phyloP scores from a whole-genome alignment of 1,139 yeast genomes.

The Suhomyces panamericanus region DNA sequence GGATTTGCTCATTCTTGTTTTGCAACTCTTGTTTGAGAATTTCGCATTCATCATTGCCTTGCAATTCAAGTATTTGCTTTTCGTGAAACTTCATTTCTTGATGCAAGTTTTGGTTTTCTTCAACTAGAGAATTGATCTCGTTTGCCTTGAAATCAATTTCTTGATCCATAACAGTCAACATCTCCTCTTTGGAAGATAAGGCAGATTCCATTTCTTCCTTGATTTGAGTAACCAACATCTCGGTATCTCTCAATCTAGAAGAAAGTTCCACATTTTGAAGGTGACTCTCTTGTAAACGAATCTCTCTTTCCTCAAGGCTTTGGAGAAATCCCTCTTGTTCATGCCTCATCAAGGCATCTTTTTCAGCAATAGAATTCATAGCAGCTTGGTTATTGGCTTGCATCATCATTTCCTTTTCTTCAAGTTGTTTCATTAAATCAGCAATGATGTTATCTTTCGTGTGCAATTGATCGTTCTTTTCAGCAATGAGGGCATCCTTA shows the following conservation, averaged over 20 bases:
- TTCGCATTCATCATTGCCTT: constrained; percentile 3
- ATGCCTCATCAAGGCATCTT: neutral
- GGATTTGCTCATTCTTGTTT: neutral
- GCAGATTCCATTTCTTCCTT: neutral
- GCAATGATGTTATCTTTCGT: constrained; percentile 9
- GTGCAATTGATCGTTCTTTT: constrained; percentile 12
- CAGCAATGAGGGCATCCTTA: constrained; percentile 5
- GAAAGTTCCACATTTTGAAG: neutral
- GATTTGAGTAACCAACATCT: neutral
- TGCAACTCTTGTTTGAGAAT: constrained; percentile 1
- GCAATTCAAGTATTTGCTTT: constrained; percentile 4
- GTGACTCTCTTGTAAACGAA: neutral
- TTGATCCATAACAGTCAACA: constrained; percentile 2
- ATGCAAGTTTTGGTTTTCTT: constrained; percentile 8
- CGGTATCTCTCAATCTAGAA: neutral
- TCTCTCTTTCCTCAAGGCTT: neutral
- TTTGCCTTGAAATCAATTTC: neutral
- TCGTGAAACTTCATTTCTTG: constrained; percentile 1
- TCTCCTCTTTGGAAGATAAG: neutral
- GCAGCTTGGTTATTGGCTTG: neutral
- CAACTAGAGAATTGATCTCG: constrained; percentile 5
- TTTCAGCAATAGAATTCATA: neutral
- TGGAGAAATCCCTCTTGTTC: neutral
- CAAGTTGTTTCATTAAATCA: constrained; percentile 1
- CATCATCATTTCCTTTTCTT: neutral